Conservation (phyloP, 345 rosid species). For the Boechera divaricarpa region DNA sequence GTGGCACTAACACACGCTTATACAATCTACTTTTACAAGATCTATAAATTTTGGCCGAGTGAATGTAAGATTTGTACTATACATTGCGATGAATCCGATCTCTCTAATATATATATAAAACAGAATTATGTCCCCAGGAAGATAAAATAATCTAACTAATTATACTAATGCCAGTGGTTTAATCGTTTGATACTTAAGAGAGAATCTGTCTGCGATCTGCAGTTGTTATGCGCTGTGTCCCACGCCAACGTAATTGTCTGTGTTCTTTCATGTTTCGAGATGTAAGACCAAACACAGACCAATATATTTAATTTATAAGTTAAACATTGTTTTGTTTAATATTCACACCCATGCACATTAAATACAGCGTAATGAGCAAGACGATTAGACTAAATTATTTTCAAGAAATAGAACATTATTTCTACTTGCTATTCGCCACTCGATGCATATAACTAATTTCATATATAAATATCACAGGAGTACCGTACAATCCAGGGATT, state of each 20-base stretch:
- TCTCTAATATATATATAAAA: conserved; percentile 5
- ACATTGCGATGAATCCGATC: conserved; percentile 25
- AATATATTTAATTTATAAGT: conserved; percentile 26
- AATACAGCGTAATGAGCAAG: conserved; percentile 32
- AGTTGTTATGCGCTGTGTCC: conserved; percentile 46
- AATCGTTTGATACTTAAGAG: conserved; percentile 31
- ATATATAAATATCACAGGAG: conserved; percentile 1
- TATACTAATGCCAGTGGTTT: conserved; percentile 25
- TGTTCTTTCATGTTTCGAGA: conserved; percentile 45
- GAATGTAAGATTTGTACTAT: conserved; percentile 32
- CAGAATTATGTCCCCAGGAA: conserved; percentile 2
- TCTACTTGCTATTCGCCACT: conserved; percentile 35
- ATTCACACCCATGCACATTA: conserved; percentile 38
- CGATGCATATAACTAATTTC: conserved; percentile 1
- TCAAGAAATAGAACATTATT: neutral
- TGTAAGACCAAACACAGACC: conserved; percentile 46
- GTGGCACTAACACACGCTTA: conserved; percentile 23
- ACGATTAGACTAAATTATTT: conserved; percentile 25
- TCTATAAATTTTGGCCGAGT: conserved; percentile 2
- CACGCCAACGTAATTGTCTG: conserved; percentile 43
- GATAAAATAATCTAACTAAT: neutral
- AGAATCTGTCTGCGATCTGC: conserved; percentile 42
- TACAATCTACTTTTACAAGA: conserved; percentile 15
- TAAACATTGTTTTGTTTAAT: conserved; percentile 31
- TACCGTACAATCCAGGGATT: conserved; percentile 16